Evolutionary conservation across 495 filamentous ascomycete species (phyloP).

Genomic region (Penicillium roqueforti): DNA sequence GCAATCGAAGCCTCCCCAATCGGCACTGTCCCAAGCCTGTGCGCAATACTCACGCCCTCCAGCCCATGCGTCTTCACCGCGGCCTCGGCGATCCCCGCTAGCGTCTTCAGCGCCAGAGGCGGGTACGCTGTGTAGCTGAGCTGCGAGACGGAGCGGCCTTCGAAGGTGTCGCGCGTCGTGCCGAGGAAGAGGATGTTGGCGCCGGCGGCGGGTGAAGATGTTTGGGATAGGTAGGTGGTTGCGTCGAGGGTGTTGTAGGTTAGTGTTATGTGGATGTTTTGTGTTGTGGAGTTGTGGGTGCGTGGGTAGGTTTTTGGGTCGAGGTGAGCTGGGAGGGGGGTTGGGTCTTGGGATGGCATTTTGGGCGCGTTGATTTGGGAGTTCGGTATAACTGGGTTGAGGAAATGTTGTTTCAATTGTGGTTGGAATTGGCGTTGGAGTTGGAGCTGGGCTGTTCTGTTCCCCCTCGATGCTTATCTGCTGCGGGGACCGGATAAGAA

Average conservation of each 20-base stretch:
- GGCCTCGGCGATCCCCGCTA: slow-evolving; percentile 60
- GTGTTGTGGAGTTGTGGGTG: slow-evolving; percentile 21
- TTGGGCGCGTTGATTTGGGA: not conserved
- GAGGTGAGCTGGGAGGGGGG: slow-evolving; percentile 30
- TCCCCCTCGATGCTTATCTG: slow-evolving; percentile 16
- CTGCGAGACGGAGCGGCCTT: slow-evolving; percentile 64
- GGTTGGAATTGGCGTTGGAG: not conserved
- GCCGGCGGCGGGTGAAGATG: slow-evolving; percentile 76
- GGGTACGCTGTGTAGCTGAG: slow-evolving; percentile 82
- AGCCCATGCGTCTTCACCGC: slow-evolving; percentile 58
- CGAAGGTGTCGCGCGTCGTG: slow-evolving; percentile 84
- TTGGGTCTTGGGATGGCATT: not conserved
- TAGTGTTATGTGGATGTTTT: slow-evolving; percentile 41
- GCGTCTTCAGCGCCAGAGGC: slow-evolving; percentile 69
- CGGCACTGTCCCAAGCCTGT: slow-evolving; percentile 82
- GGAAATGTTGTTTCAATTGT: not conserved
- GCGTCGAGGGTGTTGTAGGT: slow-evolving; percentile 63
- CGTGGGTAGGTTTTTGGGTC: slow-evolving; percentile 43
- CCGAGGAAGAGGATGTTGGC: slow-evolving; percentile 86
- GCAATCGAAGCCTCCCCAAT: slow-evolving; percentile 89
- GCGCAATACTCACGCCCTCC: slow-evolving; percentile 69
- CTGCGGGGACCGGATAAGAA: slow-evolving; percentile 27
- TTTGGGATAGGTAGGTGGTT: slow-evolving; percentile 55
- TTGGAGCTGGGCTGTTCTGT: not conserved
- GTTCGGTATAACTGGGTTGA: not conserved